phyloP scores from a whole-genome alignment of 1,139 yeast genomes.

The Zygosaccharomyces sapae region DNA sequence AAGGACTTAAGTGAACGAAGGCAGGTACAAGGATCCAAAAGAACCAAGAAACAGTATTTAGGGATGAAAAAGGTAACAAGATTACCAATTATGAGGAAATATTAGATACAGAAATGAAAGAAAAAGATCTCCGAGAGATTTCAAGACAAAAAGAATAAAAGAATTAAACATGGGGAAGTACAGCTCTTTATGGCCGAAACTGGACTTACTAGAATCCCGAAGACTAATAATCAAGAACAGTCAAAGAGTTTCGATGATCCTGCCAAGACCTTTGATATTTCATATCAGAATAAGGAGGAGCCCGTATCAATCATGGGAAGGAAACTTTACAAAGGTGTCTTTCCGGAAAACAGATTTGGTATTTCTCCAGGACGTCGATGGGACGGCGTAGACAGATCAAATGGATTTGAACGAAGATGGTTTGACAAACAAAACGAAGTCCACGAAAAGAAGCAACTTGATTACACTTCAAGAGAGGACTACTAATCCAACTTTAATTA shows the following conservation, averaged over 20 bases:
- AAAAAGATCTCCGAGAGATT: slow-evolving; percentile 34
- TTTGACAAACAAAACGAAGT: slow-evolving; percentile 51
- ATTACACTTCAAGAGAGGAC: slow-evolving; percentile 42
- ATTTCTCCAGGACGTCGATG: slow-evolving; percentile 78
- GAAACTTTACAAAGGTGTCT: slow-evolving; percentile 47
- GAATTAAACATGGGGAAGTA: slow-evolving; percentile 44
- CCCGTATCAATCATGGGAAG: slow-evolving; percentile 41
- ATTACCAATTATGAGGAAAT: slow-evolving; percentile 42
- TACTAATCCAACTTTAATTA: slow-evolving; percentile 15
- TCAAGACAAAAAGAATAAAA: slow-evolving; percentile 34
- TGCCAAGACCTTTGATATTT: slow-evolving; percentile 43
- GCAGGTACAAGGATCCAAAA: slow-evolving; percentile 6
- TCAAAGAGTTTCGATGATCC: slow-evolving; percentile 63
- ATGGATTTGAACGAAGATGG: slow-evolving; percentile 77
- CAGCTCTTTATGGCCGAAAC: slow-evolving; percentile 32
- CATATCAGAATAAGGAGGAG: slow-evolving; percentile 10
- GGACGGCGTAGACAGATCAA: slow-evolving; percentile 92
- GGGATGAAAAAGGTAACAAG: slow-evolving; percentile 56
- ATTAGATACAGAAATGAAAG: slow-evolving; percentile 30
- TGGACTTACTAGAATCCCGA: slow-evolving; percentile 5
- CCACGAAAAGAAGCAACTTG: slow-evolving; percentile 37
- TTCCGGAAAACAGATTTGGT: slow-evolving; percentile 67
- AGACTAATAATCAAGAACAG: not conserved
- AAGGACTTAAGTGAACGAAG: slow-evolving; percentile 31
- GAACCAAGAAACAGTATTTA: slow-evolving; percentile 46